Evolutionary conservation across 768 basidiomycete genomes (phyloP).

Genomic region (Gymnopilus junonius): DNA sequence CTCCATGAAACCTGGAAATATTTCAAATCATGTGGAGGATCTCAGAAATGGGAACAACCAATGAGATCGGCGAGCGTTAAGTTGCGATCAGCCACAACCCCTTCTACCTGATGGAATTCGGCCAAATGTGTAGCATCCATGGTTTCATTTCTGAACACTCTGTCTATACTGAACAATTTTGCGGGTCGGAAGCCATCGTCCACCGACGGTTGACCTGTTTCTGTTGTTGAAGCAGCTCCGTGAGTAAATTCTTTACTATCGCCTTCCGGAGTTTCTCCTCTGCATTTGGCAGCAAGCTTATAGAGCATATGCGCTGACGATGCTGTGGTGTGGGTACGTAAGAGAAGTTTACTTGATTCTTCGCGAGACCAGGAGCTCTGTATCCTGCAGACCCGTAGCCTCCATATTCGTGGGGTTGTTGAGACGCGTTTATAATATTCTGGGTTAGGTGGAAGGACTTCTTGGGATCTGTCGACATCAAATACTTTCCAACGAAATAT

Average conservation of each 20-base stretch:
- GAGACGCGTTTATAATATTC: slow-evolving; percentile 89
- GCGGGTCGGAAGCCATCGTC: slow-evolving; percentile 87
- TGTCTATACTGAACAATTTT: slow-evolving; percentile 96
- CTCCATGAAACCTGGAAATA: slow-evolving; percentile 88
- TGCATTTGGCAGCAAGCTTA: slow-evolving; percentile 81
- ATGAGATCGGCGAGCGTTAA: slow-evolving; percentile 95
- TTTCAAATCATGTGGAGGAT: background rate
- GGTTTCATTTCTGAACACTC: slow-evolving; percentile 97
- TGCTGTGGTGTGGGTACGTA: slow-evolving; percentile 97
- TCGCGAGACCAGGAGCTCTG: slow-evolving; percentile 91
- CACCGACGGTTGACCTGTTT: slow-evolving; percentile 20
- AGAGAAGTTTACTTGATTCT: slow-evolving; percentile 89
- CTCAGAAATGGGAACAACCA: slow-evolving; percentile 49
- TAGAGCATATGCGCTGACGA: slow-evolving; percentile 94
- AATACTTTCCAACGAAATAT: background rate
- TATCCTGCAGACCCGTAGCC: slow-evolving; percentile 95
- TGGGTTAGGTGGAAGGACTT: slow-evolving; percentile 71
- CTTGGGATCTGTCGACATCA: slow-evolving; percentile 65
- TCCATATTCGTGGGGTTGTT: slow-evolving; percentile 82
- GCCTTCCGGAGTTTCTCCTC: slow-evolving; percentile 56
- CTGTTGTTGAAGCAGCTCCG: slow-evolving; percentile 36
- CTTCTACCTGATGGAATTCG: slow-evolving; percentile 99
- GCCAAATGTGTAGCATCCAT: slow-evolving; percentile 98
- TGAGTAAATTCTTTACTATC: slow-evolving; percentile 47
- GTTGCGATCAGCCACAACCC: slow-evolving; percentile 95